Base-by-base conservation (phyloP, 78 protist species). In the Tieghemostelium lacteum region DNA sequence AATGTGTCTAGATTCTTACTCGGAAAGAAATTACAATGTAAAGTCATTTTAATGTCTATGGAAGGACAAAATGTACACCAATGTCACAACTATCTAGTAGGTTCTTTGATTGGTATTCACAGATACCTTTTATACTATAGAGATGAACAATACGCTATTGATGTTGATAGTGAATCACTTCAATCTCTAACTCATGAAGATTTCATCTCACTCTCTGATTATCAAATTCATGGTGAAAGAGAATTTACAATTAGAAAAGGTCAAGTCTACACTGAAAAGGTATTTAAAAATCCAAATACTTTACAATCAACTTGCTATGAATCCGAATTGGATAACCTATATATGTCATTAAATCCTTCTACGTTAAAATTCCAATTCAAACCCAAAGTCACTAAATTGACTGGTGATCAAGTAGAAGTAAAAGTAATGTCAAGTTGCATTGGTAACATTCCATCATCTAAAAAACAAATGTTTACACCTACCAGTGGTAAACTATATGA, bases 91-190 rank as follows among this genome's bases (percentile, higher is more conserved):
- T 78, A 78, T 55, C 39, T 78, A 8, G 40, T 37, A 6, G 3
- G 76, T 4, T 78, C 88, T 19, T 67, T 78, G 22, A 33, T 78
- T 57, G 88, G 88, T 39, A 78, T 62, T 1, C 66, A 29, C 63
- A 45, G 88, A 45, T 78, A 78, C 67, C 66, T 78, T 72, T 72
- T 78, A 16, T 75, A 78, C 26, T 66, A 54, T 26, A 75, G 45
- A 67, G 28, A 45, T 3, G 14, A 66, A 20, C 26, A 66, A 19
- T 54, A 28, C 29, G 22, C 88, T 1, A 54, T 78, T 37, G 91
- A 83, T 60, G 50, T 83, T 17, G 91, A 83, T 45, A 4, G 20
- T 6, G 39, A 57, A 42, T 37, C 80, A 45, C 10, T 45, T 14
- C 6, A 45, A 45, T 45, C 52, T 45, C n/a, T 14, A 6, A 45